Evolutionary conservation across 1,284 basidiomycete genomes (phyloP).

Genomic region (Ceratobasidium sp.): DNA sequence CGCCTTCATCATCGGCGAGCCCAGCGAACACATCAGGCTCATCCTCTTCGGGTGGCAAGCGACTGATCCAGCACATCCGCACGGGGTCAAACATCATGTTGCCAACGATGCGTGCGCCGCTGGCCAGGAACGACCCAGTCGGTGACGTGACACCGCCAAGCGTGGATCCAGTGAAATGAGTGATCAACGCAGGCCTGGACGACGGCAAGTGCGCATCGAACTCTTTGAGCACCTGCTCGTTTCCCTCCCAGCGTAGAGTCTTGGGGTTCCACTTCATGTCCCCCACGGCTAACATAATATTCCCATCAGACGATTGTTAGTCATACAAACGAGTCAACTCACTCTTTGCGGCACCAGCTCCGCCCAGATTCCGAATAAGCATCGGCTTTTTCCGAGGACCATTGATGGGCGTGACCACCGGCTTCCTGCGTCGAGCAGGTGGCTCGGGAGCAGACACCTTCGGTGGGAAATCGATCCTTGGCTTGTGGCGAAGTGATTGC

Average conservation of each 20-base stretch:
- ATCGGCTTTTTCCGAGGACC: slow-evolving; percentile 68
- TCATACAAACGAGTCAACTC: slow-evolving; percentile 44
- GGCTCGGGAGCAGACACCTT: slow-evolving; percentile 11
- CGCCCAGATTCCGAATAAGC: slow-evolving; percentile 85
- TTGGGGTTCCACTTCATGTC: slow-evolving; percentile 97
- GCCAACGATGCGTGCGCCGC: slow-evolving; percentile 85
- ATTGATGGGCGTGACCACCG: slow-evolving; percentile 44
- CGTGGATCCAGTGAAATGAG: slow-evolving; percentile 83
- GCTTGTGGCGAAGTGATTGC: slow-evolving; percentile 48
- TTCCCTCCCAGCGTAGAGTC: slow-evolving; percentile 93
- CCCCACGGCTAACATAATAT: slow-evolving; percentile 69
- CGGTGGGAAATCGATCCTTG: slow-evolving; percentile 56
- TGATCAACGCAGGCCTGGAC: slow-evolving; percentile 95
- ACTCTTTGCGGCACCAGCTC: slow-evolving; percentile 80
- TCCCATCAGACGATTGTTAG: slow-evolving; percentile 41
- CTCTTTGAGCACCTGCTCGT: slow-evolving; percentile 86
- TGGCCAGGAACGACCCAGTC: slow-evolving; percentile 69
- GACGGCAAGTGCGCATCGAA: slow-evolving; percentile 85
- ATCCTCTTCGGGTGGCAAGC: slow-evolving; percentile 83
- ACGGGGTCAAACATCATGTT: slow-evolving; percentile 97
- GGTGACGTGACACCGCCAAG: slow-evolving; percentile 68
- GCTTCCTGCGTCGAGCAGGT: slow-evolving; percentile 47
- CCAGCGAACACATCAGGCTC: slow-evolving; percentile 93
- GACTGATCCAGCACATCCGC: slow-evolving; percentile 93
- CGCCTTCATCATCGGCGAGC: slow-evolving; percentile 82